phyloP scores from a whole-genome alignment of 345 rosid genomes.

The Turritis glabra region DNA sequence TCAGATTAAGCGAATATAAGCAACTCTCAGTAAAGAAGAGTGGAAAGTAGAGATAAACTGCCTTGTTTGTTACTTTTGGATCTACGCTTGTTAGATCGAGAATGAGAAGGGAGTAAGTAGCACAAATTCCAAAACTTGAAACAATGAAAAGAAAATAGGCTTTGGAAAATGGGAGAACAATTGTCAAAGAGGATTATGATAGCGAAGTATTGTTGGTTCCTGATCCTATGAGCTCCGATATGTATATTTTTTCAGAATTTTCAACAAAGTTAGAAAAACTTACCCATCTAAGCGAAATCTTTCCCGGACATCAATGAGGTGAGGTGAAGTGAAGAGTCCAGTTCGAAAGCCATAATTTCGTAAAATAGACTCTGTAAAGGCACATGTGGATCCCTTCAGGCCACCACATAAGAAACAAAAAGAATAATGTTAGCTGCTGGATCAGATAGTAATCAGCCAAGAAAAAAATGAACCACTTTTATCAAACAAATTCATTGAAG shows the following conservation, averaged over 20 bases:
- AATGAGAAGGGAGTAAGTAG: neutral
- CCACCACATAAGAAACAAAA: neutral
- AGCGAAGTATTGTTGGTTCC: neutral
- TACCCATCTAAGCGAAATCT: constrained; percentile 93
- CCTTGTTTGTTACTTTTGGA: neutral
- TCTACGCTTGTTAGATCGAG: neutral
- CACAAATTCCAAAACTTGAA: neutral
- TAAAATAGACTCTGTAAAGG: constrained; percentile 85
- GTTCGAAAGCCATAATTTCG: constrained; percentile 85
- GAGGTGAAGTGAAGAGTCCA: constrained; percentile 97
- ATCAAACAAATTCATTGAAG: neutral
- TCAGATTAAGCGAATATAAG: constrained; percentile 29
- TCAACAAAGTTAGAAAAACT: constrained; percentile 19
- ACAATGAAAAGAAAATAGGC: neutral
- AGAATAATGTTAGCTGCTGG: constrained; percentile 4
- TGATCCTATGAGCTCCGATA: neutral
- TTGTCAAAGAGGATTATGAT: neutral
- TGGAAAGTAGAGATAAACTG: neutral
- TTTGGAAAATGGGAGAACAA: neutral
- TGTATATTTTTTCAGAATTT: neutral
- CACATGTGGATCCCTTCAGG: constrained; percentile 89
- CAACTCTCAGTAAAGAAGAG: neutral
- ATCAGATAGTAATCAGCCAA: neutral
- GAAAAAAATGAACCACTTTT: neutral
- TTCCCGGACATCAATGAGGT: constrained; percentile 91